Evolutionary conservation across 768 basidiomycete species (phyloP), one percentile per base, ranked within the genome.

Genomic region (Tylopilus plumbeoviolaceoides): DNA sequence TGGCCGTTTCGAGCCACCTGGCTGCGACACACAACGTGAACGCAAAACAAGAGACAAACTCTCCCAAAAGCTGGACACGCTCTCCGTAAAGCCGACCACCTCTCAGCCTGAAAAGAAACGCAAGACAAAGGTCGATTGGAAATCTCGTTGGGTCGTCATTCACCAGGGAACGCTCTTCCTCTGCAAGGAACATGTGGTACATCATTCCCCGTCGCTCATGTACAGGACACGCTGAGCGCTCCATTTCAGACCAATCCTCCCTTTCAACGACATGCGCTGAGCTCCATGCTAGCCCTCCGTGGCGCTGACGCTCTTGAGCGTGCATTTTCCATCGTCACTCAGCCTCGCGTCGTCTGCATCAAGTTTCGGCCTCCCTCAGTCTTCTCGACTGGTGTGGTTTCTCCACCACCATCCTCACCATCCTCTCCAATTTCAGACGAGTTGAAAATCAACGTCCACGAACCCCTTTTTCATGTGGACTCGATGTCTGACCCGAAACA

Each of bases 61-160:
- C 23, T 23, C 42, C 2, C 55, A 40, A 23, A 44, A 15, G 21
- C 8, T 57, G 15, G 57, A 62, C 4, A 10, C 58, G 3, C 43
- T 55, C 47, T 46, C 60, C 21, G 7, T 50, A 18, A 56, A 39
- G 47, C 43, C 58, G 35, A 52, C 28, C 14, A n/a, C 48, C 15
- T 28, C 27, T 8, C 57, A 57, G 2, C 42, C 54, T 20, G 68
- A 56, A 43, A 70, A 61, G 55, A 61, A 55, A 38, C 63, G 54
- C 31, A 75, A 63, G 62, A 59, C 64, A 57, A 75, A 74, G 52
- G 54, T 80, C 9, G 85, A 84, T 46, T 89, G 87, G 87, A 75
- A 77, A 40, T 73, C 80, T 17, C 70, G 83, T 5, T 86, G 83
- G 80, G 71, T 82, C 41, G 72, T 86, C n/a, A 76, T 89, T 27